Evolutionary conservation across 2,329 filamentous ascomycete species (phyloP), one percentile per base, ranked within the genome.

Genomic region (Dothistroma septosporum): DNA sequence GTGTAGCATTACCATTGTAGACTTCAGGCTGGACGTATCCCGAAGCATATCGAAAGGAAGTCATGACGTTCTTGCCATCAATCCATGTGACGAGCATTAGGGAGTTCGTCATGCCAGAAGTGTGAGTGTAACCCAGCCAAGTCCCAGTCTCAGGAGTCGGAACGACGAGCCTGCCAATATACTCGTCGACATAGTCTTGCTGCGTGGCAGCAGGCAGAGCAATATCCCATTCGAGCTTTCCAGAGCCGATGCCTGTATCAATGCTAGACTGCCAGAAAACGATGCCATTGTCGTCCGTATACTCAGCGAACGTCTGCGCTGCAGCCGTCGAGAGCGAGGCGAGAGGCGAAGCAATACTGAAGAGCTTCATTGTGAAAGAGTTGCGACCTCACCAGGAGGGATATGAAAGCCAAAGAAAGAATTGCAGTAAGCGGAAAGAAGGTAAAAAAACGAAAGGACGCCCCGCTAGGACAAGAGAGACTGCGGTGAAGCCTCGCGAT

Each of bases 1-100:
- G 71, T 35, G 79, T 84, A 9, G 87, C 85, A 64, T 84, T 78
- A 58, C 87, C 87, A 0, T 79, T 78, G 72, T 89, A 89, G 37
- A 82, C 68, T 0, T 78, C 78, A 0, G 87, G 87, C 61, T 79
- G 76, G 28, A 79, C 77, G 69, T 88, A 89, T 53, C 84, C 85
- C 55, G 78, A 79, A 3, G 83, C 79, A 67, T 81, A 85, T 57
- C 82, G 79, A 72, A 87, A 82, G 0, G 83, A 82, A 0, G 85
- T 86, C 31, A 83, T 74, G 54, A 87, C 76, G 37, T 82, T 72
- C 16, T 78, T 76, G 24, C 80, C 77, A 63, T 82, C 77, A 3
- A 84, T 80, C 78, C 83, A 87, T 2, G 82, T 82, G 64, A 85
- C 75, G 16, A 88, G 74, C 56, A 88, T 79, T 2, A 87, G 75